Conservation (phyloP, 2,329 filamentous ascomycete genomes). For the Pseudonectria buxi region DNA sequence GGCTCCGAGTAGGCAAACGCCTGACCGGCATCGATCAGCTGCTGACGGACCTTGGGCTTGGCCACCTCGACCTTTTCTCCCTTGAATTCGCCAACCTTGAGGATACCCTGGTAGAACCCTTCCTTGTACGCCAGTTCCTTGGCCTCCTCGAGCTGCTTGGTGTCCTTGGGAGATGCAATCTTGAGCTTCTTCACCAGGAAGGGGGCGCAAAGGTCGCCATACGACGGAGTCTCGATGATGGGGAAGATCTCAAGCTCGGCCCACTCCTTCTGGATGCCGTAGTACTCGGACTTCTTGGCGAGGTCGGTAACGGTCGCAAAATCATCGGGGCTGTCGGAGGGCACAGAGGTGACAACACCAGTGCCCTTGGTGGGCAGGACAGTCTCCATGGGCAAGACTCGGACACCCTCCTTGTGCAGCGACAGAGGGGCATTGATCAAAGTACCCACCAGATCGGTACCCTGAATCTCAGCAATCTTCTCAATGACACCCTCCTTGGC, state of each 20-base stretch:
- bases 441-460: slow-evolving; percentile 80
- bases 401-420: slow-evolving; percentile 72
- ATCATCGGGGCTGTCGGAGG: slow-evolving; percentile 90
- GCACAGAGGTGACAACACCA: slow-evolving; percentile 91
- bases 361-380: slow-evolving; percentile 92
- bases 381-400: slow-evolving; percentile 91
- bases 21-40: slow-evolving; percentile 67
- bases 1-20: slow-evolving; percentile 94
- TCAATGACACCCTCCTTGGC: slow-evolving; percentile 68
- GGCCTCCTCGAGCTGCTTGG: slow-evolving; percentile 79
- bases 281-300: slow-evolving; percentile 91
- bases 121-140: slow-evolving; percentile 97
- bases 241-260: slow-evolving; percentile 82
- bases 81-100: slow-evolving; percentile 82
- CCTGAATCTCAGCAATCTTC: slow-evolving; percentile 67
- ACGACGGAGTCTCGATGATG: slow-evolving; percentile 82
- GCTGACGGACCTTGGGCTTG: slow-evolving; percentile 75
- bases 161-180: slow-evolving; percentile 94
- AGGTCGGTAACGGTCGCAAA: slow-evolving; percentile 84
- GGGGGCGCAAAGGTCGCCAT: slow-evolving; percentile 77
- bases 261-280: slow-evolving; percentile 96
- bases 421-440: slow-evolving; percentile 85
- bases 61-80: slow-evolving; percentile 80
- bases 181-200: slow-evolving; percentile 86
- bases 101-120: slow-evolving; percentile 90